Base-by-base conservation (phyloP, 768 basidiomycete species). In the Boletales sp. region DNA sequence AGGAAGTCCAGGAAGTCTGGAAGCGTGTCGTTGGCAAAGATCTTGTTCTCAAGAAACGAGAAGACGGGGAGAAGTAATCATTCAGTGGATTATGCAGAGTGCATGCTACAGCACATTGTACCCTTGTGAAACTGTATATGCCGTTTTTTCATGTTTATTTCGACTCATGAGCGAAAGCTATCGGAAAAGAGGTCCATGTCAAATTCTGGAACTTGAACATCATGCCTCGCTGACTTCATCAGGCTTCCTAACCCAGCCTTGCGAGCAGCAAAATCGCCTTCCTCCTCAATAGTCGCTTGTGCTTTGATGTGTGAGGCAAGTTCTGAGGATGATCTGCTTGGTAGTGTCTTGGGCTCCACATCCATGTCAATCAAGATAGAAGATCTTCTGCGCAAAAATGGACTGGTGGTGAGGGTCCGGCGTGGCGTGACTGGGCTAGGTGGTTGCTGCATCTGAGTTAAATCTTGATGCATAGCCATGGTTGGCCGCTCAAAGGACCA, bases 1-100 rank as follows among this genome's bases (percentile, higher is more conserved):
- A 97, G 45, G 95, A 99, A 52, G 97, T 99, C 34, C 86, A 88
- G 53, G 90, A 97, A 69, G 91, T 98, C 37, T 99, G 93, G 92
- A 84, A 87, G 75, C 79, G 94, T 47, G 83, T 95, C 46, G 76
- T 79, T 4, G 92, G 89, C 43, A 74, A 74, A 43, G 83, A 86
- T 43, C 78, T 95, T 45, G 88, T 86, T 47, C 79, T 95, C 60
- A 93, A 90, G 84, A 91, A 94, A 74, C 80, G 89, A 40, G 91
- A 92, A 51, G 84, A 85, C 55, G 77, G 78, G 43, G 79, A 84
- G 63, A 75, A 73, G 45, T 76, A 69, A 56, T 35, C 17, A 30
- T 38, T 46, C 44, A 32, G 49, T 58, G 46, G 41, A 51, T 38
- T 52, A 45, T 29, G 37, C 39, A 34, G 34, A 38, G 24, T 41